Evolutionary conservation across 495 filamentous ascomycete species (phyloP), one percentile per base, ranked within the genome.

Genomic region (Mytilinidion resinicola): DNA sequence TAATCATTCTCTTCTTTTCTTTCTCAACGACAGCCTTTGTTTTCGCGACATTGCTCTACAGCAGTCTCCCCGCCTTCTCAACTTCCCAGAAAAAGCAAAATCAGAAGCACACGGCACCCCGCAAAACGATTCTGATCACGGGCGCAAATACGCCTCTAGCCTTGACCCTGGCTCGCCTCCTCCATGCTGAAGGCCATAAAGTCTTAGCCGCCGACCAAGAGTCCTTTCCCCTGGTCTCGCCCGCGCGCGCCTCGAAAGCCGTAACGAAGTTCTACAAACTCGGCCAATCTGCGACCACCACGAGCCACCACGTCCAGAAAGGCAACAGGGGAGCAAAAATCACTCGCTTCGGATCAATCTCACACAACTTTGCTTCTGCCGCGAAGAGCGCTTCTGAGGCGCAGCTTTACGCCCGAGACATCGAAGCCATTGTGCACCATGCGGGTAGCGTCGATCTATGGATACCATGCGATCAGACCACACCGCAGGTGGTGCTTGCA

Each of bases 111-210:
- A 30, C 25, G 25, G 6, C 25, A 30, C 25, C 25, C 25, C 41
- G 41, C 41, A 43, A 43, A 43, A 53, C 51, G 14, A 50, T 57
- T 25, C 44, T 57, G 30, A 57, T 57, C 30, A 57, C 55, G 3
- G 55, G 55, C 46, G 46, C 44, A 7, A 21, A 36, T 17, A 57
- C 55, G 14, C 55, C 55, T 20, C 10, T 21, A 1, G 55, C 41
- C 19, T 42, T 57, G 5, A 30, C 42, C 4, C 55, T 57, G 42
- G 42, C 55, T 35, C 55, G 55, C 19, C 11, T 37, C 14, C 46
- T 57, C 55, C 37, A 57, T 20, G 30, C 10, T 12, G 25, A n/a
- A 14, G 55, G 55, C 1, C 55, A 57, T 17, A 57, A 9, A 17
- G 43, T 57, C 4, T 3, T 49, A 25, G 55, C 41, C 5, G 55